Conservation (phyloP, 805 yeast species). For the Ogataea corticis region DNA sequence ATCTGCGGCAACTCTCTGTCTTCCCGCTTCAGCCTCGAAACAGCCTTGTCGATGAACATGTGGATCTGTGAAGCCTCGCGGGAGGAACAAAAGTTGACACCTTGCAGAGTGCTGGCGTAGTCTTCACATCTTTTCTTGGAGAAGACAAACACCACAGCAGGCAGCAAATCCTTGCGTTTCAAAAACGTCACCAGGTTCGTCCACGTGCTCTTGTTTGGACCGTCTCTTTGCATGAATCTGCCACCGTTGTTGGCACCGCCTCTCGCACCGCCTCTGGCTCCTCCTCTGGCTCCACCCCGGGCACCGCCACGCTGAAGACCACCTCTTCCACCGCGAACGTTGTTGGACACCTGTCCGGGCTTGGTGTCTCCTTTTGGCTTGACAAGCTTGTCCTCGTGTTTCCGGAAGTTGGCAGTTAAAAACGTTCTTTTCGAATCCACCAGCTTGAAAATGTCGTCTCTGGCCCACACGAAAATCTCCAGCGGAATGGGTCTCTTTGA, state of each 20-base stretch:
- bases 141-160: constrained; percentile 91
- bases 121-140: constrained; percentile 93
- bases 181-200: constrained; percentile 67
- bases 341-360: constrained; percentile 9
- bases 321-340: constrained; percentile 51
- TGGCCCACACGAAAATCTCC: constrained; percentile 85
- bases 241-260: constrained; percentile 25
- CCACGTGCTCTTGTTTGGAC: constrained; percentile 83
- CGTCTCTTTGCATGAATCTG: constrained; percentile 48
- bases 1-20: constrained; percentile 95
- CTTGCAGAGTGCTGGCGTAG: constrained; percentile 75
- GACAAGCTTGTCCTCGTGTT: constrained; percentile 55
- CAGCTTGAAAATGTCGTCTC: constrained; percentile 66
- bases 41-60: constrained; percentile 89
- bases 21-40: constrained; percentile 82
- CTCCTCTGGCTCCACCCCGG: constrained; percentile 36
- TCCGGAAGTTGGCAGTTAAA: constrained; percentile 59
- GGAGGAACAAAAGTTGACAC: constrained; percentile 79
- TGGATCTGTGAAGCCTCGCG: constrained; percentile 88
- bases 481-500: constrained; percentile 96
- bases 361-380: constrained; percentile 37
- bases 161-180: constrained; percentile 68
- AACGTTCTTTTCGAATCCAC: constrained; percentile 76
- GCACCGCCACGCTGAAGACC: constrained; percentile 29
- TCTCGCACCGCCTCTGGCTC: constrained; percentile 31